phyloP scores from a whole-genome alignment of 202 grass and related monocot genomes.

The Dendrocalamus latiflorus region DNA sequence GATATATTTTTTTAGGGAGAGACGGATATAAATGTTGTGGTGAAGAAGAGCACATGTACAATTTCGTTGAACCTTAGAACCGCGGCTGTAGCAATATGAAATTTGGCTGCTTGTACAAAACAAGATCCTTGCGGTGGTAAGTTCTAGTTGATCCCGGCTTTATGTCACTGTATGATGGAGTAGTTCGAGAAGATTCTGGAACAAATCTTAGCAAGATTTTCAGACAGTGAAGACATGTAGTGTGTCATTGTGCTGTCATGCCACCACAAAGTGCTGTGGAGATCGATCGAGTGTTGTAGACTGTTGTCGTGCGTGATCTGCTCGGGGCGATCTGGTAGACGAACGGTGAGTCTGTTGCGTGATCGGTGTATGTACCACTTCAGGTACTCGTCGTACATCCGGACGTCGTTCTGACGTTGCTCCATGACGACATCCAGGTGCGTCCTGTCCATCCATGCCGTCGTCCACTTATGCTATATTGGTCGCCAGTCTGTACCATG shows the following conservation, averaged over 20 bases:
- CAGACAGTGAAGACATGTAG: neutral
- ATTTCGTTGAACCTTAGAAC: neutral
- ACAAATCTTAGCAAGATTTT: neutral
- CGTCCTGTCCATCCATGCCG: no score
- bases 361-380: no score
- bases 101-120: neutral
- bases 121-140: neutral
- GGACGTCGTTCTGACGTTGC: no score
- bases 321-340: no score
- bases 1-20: neutral
- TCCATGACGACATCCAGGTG: no score
- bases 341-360: no score
- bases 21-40: neutral
- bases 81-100: neutral
- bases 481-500: no score
- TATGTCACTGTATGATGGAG: neutral
- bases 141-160: neutral
- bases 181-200: neutral
- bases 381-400: no score
- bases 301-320: no score
- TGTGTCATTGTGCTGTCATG: neutral
- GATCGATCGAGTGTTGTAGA: no score
- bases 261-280: no score
- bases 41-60: neutral
- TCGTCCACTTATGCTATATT: no score